Evolutionary conservation across 1,284 basidiomycete species (phyloP).

Genomic region (Golubevia sp.): DNA sequence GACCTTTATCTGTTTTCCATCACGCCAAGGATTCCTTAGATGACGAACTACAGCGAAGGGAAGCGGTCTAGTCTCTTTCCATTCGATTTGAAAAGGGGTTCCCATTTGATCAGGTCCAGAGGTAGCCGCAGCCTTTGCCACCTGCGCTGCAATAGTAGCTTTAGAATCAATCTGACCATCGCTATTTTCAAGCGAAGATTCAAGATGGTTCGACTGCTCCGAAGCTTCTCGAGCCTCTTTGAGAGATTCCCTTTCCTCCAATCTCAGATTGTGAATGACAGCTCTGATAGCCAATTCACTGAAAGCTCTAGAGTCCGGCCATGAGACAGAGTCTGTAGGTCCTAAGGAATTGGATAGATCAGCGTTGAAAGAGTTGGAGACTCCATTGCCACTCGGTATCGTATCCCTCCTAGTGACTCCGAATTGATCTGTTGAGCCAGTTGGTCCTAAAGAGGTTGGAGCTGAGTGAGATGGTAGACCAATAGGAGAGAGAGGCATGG

Average conservation of each 20-base stretch:
- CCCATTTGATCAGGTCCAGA: constrained; percentile 68
- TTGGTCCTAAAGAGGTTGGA: background rate
- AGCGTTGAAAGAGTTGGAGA: too few species aligned
- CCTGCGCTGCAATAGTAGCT: background rate
- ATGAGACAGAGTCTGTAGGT: constrained; percentile 34
- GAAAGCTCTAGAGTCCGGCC: constrained; percentile 26
- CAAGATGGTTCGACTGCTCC: constrained; percentile 40
- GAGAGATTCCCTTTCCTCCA: constrained; percentile 37
- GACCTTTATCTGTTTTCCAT: constrained; percentile 81
- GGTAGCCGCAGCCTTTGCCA: constrained; percentile 1
- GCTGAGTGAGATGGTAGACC: background rate
- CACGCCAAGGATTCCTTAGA: constrained; percentile 89
- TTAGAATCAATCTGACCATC: constrained; percentile 13
- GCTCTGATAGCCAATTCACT: constrained; percentile 63
- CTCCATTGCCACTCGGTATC: background rate
- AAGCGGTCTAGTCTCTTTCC: constrained; percentile 76
- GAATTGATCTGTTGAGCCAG: background rate
- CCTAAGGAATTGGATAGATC: constrained; percentile 14
- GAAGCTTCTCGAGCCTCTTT: constrained; percentile 5
- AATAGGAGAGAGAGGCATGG: too few species aligned
- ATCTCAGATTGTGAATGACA: constrained; percentile 47
- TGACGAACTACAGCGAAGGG: constrained; percentile 79
- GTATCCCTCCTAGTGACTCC: background rate
- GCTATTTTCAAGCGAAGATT: constrained; percentile 45
- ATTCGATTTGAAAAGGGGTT: constrained; percentile 79